Evolutionary conservation across 495 filamentous ascomycete genomes (phyloP).

Genomic region (Neurospora sp.): DNA sequence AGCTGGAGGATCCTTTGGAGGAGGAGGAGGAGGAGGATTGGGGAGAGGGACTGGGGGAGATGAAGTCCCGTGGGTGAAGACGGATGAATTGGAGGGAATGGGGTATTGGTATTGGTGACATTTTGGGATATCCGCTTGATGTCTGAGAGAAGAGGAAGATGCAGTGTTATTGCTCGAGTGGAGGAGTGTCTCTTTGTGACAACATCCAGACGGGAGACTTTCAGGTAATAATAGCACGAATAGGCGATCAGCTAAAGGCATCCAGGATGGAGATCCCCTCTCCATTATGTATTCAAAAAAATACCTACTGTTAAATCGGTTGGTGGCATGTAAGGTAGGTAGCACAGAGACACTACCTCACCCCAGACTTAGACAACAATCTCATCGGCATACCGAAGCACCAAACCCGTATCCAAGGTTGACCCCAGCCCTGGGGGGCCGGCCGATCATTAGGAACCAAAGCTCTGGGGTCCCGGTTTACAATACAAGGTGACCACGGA

Average conservation of each 20-base stretch:
- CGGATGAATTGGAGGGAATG: no score
- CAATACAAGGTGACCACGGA: not conserved
- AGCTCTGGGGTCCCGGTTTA: not conserved
- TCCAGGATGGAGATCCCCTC: not conserved
- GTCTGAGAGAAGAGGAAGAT: not conserved
- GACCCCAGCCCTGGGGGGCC: not conserved
- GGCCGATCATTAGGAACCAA: not conserved
- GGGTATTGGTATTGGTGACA: not conserved
- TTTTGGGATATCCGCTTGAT: not conserved
- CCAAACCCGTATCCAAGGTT: not conserved
- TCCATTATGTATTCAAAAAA: not conserved
- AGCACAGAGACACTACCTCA: not conserved
- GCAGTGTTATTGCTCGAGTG: not conserved
- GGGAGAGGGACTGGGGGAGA: not conserved
- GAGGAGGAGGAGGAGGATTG: not conserved
- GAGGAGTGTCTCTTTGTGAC: not conserved
- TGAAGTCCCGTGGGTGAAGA: not conserved
- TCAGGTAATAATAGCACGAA: not conserved
- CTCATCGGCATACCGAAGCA: not conserved
- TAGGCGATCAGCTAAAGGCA: not conserved
- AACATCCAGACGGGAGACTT: not conserved
- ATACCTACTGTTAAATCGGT: not conserved
- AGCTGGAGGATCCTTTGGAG: not conserved
- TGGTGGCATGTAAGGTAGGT: not conserved
- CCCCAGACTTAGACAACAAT: not conserved